These are phyloP conservation scores for Parsonsia alboflavescens DNA, from an alignment of 257 asterid species.

Conservation along the genomic window DNA sequence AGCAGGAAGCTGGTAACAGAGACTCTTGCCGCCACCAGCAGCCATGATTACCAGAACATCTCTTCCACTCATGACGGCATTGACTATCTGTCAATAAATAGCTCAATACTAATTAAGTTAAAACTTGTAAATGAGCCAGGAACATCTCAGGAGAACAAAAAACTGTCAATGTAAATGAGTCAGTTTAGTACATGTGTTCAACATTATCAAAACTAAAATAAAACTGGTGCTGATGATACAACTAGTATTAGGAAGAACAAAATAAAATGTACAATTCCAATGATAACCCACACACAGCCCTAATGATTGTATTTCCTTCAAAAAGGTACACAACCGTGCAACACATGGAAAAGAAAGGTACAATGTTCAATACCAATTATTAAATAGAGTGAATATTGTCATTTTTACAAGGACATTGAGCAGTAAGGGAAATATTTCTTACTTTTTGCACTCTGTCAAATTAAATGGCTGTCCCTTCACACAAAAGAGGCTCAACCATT, in stretches of 20 bases:
- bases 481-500: not conserved
- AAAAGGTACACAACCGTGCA: not conserved
- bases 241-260: not conserved
- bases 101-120: not conserved
- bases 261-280: not conserved
- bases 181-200: not conserved
- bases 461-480: not conserved
- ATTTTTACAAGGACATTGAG: not conserved
- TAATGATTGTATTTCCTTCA: not conserved
- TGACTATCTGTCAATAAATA: constrained; percentile 50
- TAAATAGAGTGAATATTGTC: not conserved
- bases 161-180: not conserved
- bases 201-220: not conserved
- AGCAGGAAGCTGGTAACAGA: constrained; percentile 97
- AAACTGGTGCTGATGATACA: not conserved
- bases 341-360: not conserved
- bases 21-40: constrained; percentile 99
- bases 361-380: not conserved
- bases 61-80: constrained; percentile 76
- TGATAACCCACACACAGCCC: not conserved
- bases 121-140: not conserved
- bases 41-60: constrained; percentile 97
- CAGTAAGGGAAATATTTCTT: not conserved
- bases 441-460: not conserved
- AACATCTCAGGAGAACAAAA: not conserved